Evolutionary conservation across 75 land plant genomes (phyloP).

Genomic region (Selaginella moellendorffii): DNA sequence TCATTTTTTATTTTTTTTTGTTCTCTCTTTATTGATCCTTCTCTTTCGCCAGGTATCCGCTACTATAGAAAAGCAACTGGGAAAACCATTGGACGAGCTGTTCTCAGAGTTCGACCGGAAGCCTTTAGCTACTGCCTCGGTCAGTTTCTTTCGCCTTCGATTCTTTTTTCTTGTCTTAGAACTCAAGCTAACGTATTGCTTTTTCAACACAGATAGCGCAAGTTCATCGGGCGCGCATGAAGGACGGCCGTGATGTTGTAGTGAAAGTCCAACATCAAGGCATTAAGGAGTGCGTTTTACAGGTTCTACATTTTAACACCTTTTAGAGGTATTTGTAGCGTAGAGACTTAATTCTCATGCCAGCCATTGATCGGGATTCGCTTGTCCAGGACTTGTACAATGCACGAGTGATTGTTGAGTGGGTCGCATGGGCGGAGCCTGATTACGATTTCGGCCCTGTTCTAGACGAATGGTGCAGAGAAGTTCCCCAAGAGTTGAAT

Average conservation of each 20-base stretch:
- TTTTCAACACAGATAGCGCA: constrained; percentile 64
- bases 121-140: constrained; percentile 94
- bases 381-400: constrained; percentile 69
- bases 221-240: constrained; percentile 76
- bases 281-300: constrained; percentile 71
- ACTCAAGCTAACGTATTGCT: not conserved
- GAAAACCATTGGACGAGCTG: constrained; percentile 43
- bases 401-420: constrained; percentile 75
- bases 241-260: constrained; percentile 58
- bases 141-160: constrained; percentile 19
- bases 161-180: not conserved
- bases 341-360: not conserved
- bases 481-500: constrained; percentile 89
- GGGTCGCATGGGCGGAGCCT: constrained; percentile 99
- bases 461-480: constrained; percentile 95
- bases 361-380: not conserved
- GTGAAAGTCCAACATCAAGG: constrained; percentile 92
- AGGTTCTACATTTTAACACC: constrained; percentile 31
- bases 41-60: constrained; percentile 64
- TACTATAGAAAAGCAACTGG: constrained; percentile 72
- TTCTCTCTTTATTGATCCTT: no score
- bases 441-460: constrained; percentile 76
- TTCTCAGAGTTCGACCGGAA: constrained; percentile 44
- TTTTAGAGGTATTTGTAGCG: not conserved
- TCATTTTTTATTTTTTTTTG: no score